phyloP scores from a whole-genome alignment of 768 basidiomycete species.

The Collybia sordida region DNA sequence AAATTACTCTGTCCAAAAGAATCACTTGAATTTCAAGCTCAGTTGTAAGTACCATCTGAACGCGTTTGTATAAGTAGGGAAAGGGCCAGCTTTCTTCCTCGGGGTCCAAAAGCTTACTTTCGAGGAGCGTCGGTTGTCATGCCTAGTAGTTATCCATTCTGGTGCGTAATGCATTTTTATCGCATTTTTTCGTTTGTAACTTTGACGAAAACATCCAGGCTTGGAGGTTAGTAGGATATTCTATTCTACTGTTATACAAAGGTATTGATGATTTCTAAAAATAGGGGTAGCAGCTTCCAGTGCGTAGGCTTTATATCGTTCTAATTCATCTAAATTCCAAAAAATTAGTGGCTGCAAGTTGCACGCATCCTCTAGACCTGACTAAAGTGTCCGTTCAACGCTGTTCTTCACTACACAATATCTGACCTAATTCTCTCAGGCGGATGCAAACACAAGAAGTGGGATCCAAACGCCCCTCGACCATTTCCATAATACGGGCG shows the following conservation, averaged over 20 bases:
- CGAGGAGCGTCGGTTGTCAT: slow-evolving; percentile 25
- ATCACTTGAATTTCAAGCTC: too few relatives aligned
- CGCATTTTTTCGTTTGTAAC: slow-evolving; percentile 3
- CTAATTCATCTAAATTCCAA: slow-evolving; percentile 1
- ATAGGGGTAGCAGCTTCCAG: slow-evolving; percentile 65
- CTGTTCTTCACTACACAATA: slow-evolving; percentile 1
- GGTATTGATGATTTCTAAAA: too few relatives aligned
- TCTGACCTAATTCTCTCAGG: slow-evolving; percentile 30
- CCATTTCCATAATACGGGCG: slow-evolving; percentile 58
- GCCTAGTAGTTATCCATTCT: slow-evolving; percentile 48
- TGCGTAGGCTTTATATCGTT: slow-evolving; percentile 29
- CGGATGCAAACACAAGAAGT: slow-evolving; percentile 78
- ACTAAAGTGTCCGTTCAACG: slow-evolving; percentile 70
- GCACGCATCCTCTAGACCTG: slow-evolving; percentile 82
- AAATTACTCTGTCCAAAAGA: neutral
- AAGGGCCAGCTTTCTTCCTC: slow-evolving; percentile 18
- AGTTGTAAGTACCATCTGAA: too few relatives aligned
- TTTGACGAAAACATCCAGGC: slow-evolving; percentile 36
- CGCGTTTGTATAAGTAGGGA: slow-evolving; percentile 7
- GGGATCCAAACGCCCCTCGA: slow-evolving; percentile 59
- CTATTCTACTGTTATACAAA: neutral
- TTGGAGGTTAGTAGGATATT: slow-evolving; percentile 49
- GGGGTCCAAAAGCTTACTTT: slow-evolving; percentile 12
- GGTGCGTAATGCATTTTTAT: slow-evolving; percentile 30
- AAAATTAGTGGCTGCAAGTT: slow-evolving; percentile 71